phyloP scores from a whole-genome alignment of 306 rosid species.

The Trichosanthes truncata region DNA sequence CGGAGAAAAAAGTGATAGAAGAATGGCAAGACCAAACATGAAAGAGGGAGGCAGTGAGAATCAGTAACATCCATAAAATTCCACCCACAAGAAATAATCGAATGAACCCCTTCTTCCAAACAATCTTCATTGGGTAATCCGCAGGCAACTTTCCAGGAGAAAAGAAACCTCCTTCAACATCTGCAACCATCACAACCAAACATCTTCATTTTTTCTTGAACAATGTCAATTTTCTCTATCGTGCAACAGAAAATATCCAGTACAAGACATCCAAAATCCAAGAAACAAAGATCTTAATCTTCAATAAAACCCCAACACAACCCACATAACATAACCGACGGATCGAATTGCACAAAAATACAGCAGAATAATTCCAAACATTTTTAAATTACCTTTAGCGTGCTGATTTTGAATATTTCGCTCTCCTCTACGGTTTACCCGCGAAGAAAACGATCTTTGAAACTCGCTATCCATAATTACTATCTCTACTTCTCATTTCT shows the following conservation, averaged over 20 bases:
- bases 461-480: constrained; percentile 27
- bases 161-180: constrained; percentile 46
- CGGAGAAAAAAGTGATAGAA: constrained; percentile 66
- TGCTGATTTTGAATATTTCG: constrained; percentile 16
- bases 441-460: constrained; percentile 22
- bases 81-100: constrained; percentile 77
- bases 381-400: constrained; percentile 16
- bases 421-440: constrained; percentile 30
- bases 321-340: background rate
- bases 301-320: background rate
- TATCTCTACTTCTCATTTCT: constrained; percentile 18
- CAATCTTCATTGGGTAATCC: constrained; percentile 65
- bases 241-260: background rate
- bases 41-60: constrained; percentile 71
- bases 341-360: background rate
- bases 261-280: background rate
- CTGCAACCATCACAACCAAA: constrained; percentile 36
- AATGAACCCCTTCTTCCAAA: constrained; percentile 89
- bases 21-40: constrained; percentile 95
- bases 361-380: background rate
- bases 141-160: constrained; percentile 43
- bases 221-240: constrained; percentile 1
- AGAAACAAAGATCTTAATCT: background rate
- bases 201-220: constrained; percentile 2
- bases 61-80: constrained; percentile 83